phyloP scores from a whole-genome alignment of 2,329 filamentous ascomycete genomes.

The Pyricularia grisea region DNA sequence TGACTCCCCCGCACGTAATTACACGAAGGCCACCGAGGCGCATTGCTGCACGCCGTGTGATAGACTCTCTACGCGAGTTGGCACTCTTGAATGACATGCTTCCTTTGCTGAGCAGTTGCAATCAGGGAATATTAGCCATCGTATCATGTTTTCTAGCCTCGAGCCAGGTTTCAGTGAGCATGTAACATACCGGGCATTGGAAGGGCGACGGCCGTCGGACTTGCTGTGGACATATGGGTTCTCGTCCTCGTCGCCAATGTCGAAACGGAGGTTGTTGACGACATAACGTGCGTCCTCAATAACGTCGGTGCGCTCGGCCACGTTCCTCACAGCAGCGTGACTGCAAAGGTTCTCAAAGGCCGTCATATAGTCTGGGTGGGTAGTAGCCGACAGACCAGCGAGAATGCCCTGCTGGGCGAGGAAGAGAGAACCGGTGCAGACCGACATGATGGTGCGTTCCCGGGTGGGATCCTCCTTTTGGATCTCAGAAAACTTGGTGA shows the following conservation, averaged over 20 bases:
- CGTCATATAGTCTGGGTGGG: constrained; percentile 71
- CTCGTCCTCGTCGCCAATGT: constrained; percentile 71
- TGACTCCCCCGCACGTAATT: constrained; percentile 71
- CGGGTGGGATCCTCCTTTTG: constrained; percentile 70
- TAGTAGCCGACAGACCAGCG: constrained; percentile 70
- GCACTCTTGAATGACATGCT: constrained; percentile 73
- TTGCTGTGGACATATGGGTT: constrained; percentile 76
- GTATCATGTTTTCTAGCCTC: neutral
- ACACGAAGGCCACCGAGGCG: constrained; percentile 61
- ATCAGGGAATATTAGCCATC: constrained; percentile 12
- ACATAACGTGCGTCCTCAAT: constrained; percentile 75
- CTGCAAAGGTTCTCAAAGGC: constrained; percentile 75
- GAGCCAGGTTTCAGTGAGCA: neutral
- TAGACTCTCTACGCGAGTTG: constrained; percentile 68
- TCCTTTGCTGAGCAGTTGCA: constrained; percentile 52
- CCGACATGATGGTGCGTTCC: constrained; percentile 71
- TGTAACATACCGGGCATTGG: constrained; percentile 46
- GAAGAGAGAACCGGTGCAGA: constrained; percentile 73
- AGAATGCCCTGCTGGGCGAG: constrained; percentile 70
- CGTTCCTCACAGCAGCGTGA: constrained; percentile 58
- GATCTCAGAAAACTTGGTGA: constrained; percentile 67
- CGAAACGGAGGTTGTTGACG: constrained; percentile 85
- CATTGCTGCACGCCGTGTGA: constrained; percentile 68
- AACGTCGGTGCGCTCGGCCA: constrained; percentile 71
- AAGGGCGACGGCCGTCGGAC: constrained; percentile 54